Percentiles rank a stretch among this genome's conserved stretches.
phyloP scores from a whole-genome alignment of 768 basidiomycete genomes.

The Krasilnikovozyma curviuscula region DNA sequence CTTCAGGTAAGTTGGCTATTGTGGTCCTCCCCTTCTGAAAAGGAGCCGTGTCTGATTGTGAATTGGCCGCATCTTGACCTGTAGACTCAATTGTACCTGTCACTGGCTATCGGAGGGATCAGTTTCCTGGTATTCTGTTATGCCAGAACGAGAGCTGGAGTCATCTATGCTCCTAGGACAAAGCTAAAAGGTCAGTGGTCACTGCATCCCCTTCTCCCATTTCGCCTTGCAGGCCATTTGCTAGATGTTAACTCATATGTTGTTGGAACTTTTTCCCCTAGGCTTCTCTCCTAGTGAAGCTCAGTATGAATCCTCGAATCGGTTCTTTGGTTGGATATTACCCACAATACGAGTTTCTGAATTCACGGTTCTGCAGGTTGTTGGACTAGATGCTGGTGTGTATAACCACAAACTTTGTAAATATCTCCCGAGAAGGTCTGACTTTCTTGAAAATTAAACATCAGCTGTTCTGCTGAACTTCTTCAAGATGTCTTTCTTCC shows the following conservation, averaged over 20 bases:
- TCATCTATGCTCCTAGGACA: slow-evolving; percentile 79
- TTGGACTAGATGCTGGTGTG: slow-evolving; percentile 93
- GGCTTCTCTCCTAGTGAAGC: slow-evolving; percentile 88
- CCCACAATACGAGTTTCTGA: slow-evolving; percentile 81
- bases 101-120: slow-evolving; percentile 50
- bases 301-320: slow-evolving; percentile 42
- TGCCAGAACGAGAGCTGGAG: slow-evolving; percentile 65
- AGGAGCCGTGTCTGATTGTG: too few relatives aligned
- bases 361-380: slow-evolving; percentile 82
- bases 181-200: slow-evolving; percentile 60
- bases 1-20: too few relatives aligned
- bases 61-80: too few relatives aligned
- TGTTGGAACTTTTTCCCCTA: slow-evolving; percentile 20
- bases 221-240: slow-evolving; percentile 13
- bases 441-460: background rate
- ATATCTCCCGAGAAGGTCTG: slow-evolving; percentile 22
- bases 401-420: too few relatives aligned
- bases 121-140: slow-evolving; percentile 81
- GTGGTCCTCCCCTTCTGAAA: too few relatives aligned
- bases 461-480: slow-evolving; percentile 49
- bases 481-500: slow-evolving; percentile 81
- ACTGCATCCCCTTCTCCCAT: slow-evolving; percentile 18
- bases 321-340: slow-evolving; percentile 86
- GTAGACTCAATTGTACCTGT: slow-evolving; percentile 67
- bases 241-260: background rate